A percentile compares a stretch with the other conserved stretches of the same genome.
Conservation (phyloP, 2,329 filamentous ascomycete genomes). For the Xenosphaeropsis pyriputrescens region DNA sequence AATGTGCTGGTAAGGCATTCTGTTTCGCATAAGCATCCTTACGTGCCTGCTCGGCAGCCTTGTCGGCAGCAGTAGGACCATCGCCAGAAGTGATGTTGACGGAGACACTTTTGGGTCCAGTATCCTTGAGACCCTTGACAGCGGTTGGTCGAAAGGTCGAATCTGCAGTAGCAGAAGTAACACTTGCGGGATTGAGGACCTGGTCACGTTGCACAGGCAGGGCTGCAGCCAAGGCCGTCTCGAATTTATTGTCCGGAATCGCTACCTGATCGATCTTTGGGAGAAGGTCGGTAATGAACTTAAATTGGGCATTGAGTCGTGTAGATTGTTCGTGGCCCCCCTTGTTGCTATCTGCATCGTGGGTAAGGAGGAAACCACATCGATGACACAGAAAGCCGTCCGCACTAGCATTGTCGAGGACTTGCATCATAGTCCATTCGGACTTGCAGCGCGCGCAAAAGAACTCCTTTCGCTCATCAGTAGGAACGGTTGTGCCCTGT, state of each 20-base stretch:
- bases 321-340: slow-evolving; percentile 61
- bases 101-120: slow-evolving; percentile 52
- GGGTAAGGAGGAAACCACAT: slow-evolving; percentile 51
- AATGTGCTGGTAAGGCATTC: slow-evolving; percentile 59
- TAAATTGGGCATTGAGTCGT: slow-evolving; percentile 64
- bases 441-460: slow-evolving; percentile 68
- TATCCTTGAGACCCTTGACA: slow-evolving; percentile 53
- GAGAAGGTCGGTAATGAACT: slow-evolving; percentile 62
- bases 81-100: slow-evolving; percentile 54
- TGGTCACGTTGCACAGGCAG: slow-evolving; percentile 52
- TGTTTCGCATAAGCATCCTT: slow-evolving; percentile 52
- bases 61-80: slow-evolving; percentile 52
- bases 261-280: slow-evolving; percentile 62
- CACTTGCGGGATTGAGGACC: slow-evolving; percentile 45
- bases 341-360: slow-evolving; percentile 51
- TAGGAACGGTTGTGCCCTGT: slow-evolving; percentile 67
- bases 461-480: slow-evolving; percentile 82
- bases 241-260: slow-evolving; percentile 63
- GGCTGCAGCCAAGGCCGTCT: slow-evolving; percentile 47
- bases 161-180: slow-evolving; percentile 41
- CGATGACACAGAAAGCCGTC: slow-evolving; percentile 72
- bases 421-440: slow-evolving; percentile 83
- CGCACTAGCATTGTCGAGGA: slow-evolving; percentile 57
- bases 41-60: slow-evolving; percentile 45
- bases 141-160: slow-evolving; percentile 43